phyloP scores from a whole-genome alignment of 805 yeast genomes.

The Grigorovia humatica region DNA sequence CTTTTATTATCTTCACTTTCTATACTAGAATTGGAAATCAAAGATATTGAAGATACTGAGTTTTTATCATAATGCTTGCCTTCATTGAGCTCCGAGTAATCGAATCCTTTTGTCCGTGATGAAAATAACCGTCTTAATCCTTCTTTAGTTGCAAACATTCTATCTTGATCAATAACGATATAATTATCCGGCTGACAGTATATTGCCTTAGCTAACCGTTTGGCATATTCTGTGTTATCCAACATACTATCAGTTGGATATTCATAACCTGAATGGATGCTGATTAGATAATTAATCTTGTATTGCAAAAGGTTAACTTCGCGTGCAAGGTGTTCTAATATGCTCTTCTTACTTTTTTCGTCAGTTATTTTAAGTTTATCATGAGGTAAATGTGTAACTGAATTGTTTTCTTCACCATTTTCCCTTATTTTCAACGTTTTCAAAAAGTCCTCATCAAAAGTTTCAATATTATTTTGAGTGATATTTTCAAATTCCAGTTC shows the following conservation, averaged over 20 bases:
- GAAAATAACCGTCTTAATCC: neutral
- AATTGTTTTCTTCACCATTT: neutral
- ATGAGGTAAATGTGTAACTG: neutral
- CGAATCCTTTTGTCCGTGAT: neutral
- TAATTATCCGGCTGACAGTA: neutral
- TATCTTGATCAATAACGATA: neutral
- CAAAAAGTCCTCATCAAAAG: conserved; percentile 24
- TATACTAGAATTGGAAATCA: neutral
- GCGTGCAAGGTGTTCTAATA: conserved; percentile 15
- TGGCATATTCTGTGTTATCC: conserved; percentile 12
- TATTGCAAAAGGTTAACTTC: conserved; percentile 17
- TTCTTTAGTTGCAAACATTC: neutral
- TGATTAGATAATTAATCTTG: conserved; percentile 16
- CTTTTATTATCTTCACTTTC: neutral
- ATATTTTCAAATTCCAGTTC: conserved; percentile 26
- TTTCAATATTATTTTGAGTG: conserved; percentile 23
- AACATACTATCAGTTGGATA: conserved; percentile 13
- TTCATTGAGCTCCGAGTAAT: neutral
- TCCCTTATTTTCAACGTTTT: conserved; percentile 14
- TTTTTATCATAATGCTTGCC: neutral
- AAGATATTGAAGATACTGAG: neutral
- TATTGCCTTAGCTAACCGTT: neutral
- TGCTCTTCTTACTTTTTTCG: conserved; percentile 2
- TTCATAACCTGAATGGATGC: conserved; percentile 20
- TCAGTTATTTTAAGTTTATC: neutral